Evolutionary conservation across 2,329 filamentous ascomycete species (phyloP), one percentile per base, ranked within the genome.

Genomic region (Pseudophaeomoniella oleicola): DNA sequence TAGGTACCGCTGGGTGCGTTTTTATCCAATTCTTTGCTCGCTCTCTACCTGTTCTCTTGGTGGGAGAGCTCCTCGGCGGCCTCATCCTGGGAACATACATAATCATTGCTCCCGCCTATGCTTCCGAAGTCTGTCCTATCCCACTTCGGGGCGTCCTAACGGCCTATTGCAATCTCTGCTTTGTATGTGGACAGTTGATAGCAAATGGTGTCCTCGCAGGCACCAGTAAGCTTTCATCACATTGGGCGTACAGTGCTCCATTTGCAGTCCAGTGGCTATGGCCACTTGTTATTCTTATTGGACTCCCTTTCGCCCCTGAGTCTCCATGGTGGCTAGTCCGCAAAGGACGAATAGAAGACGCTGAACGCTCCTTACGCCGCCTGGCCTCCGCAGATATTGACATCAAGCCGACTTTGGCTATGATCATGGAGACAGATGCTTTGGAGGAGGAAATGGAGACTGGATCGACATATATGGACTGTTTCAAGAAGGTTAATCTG

Each of bases 101-200:
- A 9, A 67, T 65, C 0, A 54, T 70, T 15, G 65, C 59, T 0
- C 66, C 67, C 0, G 44, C 67, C 5, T 60, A 59, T 4, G 56
- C 61, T 13, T 65, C 58, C 0, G 67, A 58, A 36, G 43, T 53
- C 22, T 38, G 44, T 12, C 27, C 29, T 16, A 19, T 16, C 12
- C 57, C 58, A 3, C 54, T 71, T 3, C 60, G 68, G 31, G 66
- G 67, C 29, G 54, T 69, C 16, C 52, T 66, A 0, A 68, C 66
- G 0, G 60, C 64, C 0, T 63, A 63, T 11, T 57, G 69, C 22
- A 69, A 71, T 40, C 54, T 72, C 1, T 66, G 62, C 13, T 64
- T 71, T 12, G 52, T 51, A 4, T 50, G 55, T 32, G 55, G 56
- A n/a, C 53, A 57, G 36, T 50, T 59, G 14, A 36, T 58, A n/a